Evolutionary conservation across 176 grass and related monocot species (phyloP).

Genomic region (Cocos nucifera): DNA sequence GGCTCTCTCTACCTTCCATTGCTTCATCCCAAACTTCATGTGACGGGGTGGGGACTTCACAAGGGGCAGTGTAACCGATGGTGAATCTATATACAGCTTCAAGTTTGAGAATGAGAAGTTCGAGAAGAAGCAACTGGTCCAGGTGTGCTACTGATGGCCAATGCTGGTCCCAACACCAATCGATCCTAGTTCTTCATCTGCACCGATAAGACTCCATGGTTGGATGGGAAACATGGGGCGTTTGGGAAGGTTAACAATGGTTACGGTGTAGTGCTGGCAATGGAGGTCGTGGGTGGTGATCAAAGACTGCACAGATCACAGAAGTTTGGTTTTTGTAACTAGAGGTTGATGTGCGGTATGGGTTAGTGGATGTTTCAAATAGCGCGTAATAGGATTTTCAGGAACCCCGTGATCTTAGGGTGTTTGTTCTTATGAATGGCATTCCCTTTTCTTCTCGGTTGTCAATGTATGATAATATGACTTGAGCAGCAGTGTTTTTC

Average conservation of each 20-base stretch:
- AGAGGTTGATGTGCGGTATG: no score
- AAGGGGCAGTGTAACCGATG: constrained; percentile 56
- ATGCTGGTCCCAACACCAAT: constrained; percentile 59
- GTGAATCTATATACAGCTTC: constrained; percentile 57
- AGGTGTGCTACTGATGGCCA: constrained; percentile 65
- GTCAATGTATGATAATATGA: no score
- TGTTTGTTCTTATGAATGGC: no score
- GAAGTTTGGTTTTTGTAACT: no score
- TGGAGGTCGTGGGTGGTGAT: constrained; percentile 62
- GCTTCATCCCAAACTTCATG: constrained; percentile 64
- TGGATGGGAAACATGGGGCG: constrained; percentile 63
- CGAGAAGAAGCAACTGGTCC: constrained; percentile 43
- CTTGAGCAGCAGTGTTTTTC: no score
- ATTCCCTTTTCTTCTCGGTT: no score
- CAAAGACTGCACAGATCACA: constrained; percentile 36
- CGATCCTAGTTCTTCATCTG: constrained; percentile 77
- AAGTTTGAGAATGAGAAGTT: constrained; percentile 72
- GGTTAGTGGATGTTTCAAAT: no score
- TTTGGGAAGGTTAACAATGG: constrained; percentile 63
- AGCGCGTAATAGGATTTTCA: no score
- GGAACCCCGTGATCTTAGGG: no score
- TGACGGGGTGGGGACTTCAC: constrained; percentile 84
- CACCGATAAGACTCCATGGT: constrained; percentile 39
- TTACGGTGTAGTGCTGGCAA: constrained; percentile 45
- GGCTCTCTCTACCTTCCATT: constrained; percentile 55